Evolutionary conservation across 192 early-diverging fungal genomes (phyloP).

Genomic region (Rhizophlyctis rosea): DNA sequence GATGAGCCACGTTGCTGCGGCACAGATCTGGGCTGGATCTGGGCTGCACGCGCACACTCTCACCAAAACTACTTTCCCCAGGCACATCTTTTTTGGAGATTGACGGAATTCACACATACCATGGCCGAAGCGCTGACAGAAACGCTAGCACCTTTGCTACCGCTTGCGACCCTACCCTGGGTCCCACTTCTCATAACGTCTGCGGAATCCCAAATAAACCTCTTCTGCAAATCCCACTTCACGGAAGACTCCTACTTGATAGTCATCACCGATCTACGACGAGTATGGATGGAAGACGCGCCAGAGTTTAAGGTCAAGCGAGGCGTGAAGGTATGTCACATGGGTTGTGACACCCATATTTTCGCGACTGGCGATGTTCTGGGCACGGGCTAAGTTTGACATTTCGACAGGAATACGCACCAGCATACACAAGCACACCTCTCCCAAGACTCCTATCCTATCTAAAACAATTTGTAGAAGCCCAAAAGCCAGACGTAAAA

Average conservation of each 20-base stretch:
- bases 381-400: background rate
- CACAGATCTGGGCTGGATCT: no score
- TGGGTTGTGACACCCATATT: background rate
- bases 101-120: no score
- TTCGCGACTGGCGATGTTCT: background rate
- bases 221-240: constrained; percentile 14
- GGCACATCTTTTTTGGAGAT: no score
- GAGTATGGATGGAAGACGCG: constrained; percentile 19
- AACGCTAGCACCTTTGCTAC: background rate
- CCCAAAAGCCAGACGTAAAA: constrained; percentile 12
- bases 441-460: constrained; percentile 9
- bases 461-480: constrained; percentile 10
- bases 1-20: no score
- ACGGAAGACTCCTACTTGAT: constrained; percentile 5
- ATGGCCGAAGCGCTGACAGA: background rate
- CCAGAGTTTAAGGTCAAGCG: background rate
- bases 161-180: constrained; percentile 3
- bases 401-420: constrained; percentile 15
- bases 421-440: constrained; percentile 15
- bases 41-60: no score
- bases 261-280: constrained; percentile 14
- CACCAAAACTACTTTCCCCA: no score
- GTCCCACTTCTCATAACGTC: constrained; percentile 11
- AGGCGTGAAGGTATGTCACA: constrained; percentile 6
- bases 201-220: background rate